These are phyloP conservation scores for Neoarthrinium moseri DNA, from an alignment of 2,329 filamentous ascomycete genomes.

Conservation along the genomic window DNA sequence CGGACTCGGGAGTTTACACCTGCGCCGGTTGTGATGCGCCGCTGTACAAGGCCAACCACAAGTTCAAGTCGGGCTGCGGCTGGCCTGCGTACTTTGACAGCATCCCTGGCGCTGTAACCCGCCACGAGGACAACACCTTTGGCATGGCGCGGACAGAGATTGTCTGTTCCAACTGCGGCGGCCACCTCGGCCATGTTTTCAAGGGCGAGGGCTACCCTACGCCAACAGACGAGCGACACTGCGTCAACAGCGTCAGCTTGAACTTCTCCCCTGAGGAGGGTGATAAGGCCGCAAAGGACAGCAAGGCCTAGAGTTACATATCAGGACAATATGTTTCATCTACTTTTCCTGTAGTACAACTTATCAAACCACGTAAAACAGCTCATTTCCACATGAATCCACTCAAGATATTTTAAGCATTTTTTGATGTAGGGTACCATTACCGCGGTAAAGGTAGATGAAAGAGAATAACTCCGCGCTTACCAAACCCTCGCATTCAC, in stretches of 20 bases:
- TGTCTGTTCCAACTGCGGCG: conserved; percentile 90
- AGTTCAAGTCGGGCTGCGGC: conserved; percentile 94
- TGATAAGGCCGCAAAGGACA: conserved; percentile 43
- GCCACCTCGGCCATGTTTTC: conserved; percentile 88
- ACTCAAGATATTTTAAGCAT: no score
- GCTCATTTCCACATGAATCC: no score
- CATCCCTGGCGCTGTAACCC: conserved; percentile 83
- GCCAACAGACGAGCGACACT: conserved; percentile 94
- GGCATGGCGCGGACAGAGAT: conserved; percentile 93
- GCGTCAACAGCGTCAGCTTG: conserved; percentile 90
- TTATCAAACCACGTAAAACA: no score
- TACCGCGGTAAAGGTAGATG: no score
- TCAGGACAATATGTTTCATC: no score
- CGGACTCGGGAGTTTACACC: conserved; percentile 73
- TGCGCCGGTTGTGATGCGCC: conserved; percentile 86
- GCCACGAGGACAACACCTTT: conserved; percentile 72
- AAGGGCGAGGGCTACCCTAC: conserved; percentile 82
- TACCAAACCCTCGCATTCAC: no score
- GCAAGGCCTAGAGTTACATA: background rate
- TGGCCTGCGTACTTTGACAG: conserved; percentile 99
- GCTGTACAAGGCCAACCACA: conserved; percentile 89
- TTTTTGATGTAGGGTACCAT: no score
- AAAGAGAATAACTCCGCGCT: no score
- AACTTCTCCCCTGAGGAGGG: conserved; percentile 73
- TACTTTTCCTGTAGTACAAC: no score